A percentile compares a stretch with the other conserved stretches of the same genome.
phyloP scores from a whole-genome alignment of 169 alveolate genomes.

The Plasmodium fragile region DNA sequence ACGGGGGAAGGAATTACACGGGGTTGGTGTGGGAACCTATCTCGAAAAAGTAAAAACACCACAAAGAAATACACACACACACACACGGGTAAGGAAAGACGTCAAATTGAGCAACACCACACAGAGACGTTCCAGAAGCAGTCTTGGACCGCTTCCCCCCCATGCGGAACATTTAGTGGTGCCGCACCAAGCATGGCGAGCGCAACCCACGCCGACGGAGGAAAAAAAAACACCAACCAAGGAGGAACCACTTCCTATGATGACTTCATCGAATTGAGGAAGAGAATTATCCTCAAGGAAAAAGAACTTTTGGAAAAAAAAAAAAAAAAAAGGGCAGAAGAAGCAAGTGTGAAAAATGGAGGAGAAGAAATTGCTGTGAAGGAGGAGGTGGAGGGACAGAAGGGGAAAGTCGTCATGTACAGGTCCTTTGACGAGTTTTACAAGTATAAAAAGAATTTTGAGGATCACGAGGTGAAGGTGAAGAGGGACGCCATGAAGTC shows the following conservation, averaged over 20 bases:
- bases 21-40: neutral
- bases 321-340: neutral
- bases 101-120: neutral
- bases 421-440: constrained; percentile 74
- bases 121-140: neutral
- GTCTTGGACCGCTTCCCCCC: neutral
- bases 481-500: constrained; percentile 31
- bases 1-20: neutral
- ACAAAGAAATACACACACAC: neutral
- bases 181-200: neutral
- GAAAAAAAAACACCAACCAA: neutral
- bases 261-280: constrained; percentile 41
- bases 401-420: constrained; percentile 22
- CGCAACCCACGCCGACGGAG: neutral
- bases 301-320: constrained; percentile 32
- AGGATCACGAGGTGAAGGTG: constrained; percentile 42
- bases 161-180: neutral
- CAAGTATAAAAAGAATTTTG: constrained; percentile 49
- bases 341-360: neutral
- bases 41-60: neutral
- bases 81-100: neutral
- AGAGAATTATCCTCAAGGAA: constrained; percentile 36
- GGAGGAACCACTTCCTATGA: neutral
- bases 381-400: neutral
- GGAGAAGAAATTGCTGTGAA: neutral